A percentile compares a stretch with the other conserved stretches of the same genome.
These are phyloP conservation scores for Lentinula lateritia DNA, from an alignment of 768 basidiomycete genomes.

Conservation along the genomic window DNA sequence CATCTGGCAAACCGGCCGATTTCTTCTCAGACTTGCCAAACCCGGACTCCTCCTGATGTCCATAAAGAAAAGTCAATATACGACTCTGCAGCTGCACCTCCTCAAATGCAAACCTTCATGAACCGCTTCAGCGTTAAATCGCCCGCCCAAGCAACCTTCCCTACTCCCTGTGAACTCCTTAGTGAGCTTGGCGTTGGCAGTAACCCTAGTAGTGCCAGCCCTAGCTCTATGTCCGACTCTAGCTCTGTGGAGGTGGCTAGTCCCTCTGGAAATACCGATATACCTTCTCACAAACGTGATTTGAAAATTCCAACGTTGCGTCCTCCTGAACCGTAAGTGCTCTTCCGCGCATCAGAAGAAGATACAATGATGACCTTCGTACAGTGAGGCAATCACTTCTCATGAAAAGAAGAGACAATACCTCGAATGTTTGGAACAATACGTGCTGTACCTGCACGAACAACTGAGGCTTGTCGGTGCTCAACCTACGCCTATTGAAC, in stretches of 20 bases:
- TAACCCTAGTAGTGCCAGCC: conserved; percentile 7
- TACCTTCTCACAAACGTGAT: conserved; percentile 37
- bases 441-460: conserved; percentile 60
- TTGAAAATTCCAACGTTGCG: conserved; percentile 52
- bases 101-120: background rate
- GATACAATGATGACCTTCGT: background rate
- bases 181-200: conserved; percentile 26
- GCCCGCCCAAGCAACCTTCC: conserved; percentile 40
- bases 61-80: background rate
- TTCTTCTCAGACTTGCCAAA: background rate
- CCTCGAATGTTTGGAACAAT: conserved; percentile 68
- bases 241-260: background rate
- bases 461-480: conserved; percentile 48
- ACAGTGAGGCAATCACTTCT: conserved; percentile 67
- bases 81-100: background rate
- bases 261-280: background rate
- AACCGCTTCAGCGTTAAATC: background rate
- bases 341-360: background rate
- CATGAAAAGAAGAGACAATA: conserved; percentile 77
- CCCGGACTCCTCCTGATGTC: background rate
- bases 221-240: background rate
- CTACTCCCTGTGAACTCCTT: conserved; percentile 62
- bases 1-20: conserved; percentile 13
- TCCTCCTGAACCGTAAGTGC: conserved; percentile 57
- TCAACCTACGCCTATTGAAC: conserved; percentile 41